Percentiles rank a stretch among this genome's conserved stretches.
These are phyloP conservation scores for Lentinula lateritia DNA, from an alignment of 768 basidiomycete species.

Conservation along the genomic window DNA sequence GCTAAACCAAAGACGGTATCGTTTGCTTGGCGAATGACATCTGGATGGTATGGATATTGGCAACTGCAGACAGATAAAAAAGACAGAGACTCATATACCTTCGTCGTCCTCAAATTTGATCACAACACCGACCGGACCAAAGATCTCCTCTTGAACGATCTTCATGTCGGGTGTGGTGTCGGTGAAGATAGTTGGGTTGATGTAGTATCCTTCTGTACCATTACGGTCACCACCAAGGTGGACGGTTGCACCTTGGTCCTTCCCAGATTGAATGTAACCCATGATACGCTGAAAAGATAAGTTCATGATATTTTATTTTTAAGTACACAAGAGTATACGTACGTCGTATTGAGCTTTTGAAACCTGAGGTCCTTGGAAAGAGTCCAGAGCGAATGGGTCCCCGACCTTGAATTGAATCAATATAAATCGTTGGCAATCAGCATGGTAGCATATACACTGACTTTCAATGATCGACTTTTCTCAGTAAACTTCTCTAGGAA, in stretches of 20 bases:
- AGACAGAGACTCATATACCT: conserved; percentile 8
- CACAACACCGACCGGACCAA: conserved; percentile 74
- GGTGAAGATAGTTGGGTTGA: conserved; percentile 72
- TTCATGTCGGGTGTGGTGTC: conserved; percentile 64
- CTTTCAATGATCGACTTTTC: conserved; percentile 35
- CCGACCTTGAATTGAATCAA: conserved; percentile 33
- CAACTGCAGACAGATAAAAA: too few species aligned
- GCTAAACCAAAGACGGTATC: conserved; percentile 77
- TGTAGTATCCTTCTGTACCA: conserved; percentile 58
- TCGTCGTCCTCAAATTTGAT: conserved; percentile 70
- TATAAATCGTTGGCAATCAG: conserved; percentile 22
- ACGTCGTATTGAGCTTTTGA: conserved; percentile 39
- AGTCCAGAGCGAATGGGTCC: conserved; percentile 48
- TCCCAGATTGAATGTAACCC: conserved; percentile 74
- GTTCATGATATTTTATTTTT: neutral
- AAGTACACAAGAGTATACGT: conserved; percentile 7
- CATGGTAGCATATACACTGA: neutral
- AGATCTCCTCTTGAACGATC: conserved; percentile 73
- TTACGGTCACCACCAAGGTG: conserved; percentile 53
- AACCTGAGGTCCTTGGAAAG: conserved; percentile 65
- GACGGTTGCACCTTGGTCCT: conserved; percentile 62
- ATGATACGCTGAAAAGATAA: conserved; percentile 52
- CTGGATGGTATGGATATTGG: neutral
- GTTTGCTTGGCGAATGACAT: neutral
- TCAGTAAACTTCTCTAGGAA: conserved; percentile 49